Base-by-base conservation (phyloP, 495 filamentous ascomycete genomes). In the Aspergillus nidulans region DNA sequence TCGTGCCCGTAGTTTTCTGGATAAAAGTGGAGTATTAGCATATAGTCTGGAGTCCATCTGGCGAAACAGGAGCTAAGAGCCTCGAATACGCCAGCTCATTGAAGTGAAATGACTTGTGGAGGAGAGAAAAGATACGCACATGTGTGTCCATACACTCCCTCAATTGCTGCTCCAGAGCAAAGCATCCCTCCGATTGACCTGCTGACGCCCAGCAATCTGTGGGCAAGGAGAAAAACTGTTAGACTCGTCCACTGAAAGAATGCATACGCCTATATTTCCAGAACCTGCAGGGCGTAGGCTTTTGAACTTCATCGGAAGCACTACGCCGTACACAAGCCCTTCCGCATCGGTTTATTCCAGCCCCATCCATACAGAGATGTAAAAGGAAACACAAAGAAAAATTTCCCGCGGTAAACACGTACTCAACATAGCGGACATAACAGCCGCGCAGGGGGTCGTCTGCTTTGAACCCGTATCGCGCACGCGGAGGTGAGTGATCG, bases 161-260 rank as follows among this genome's bases (percentile, higher is more conserved):
- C 66, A 98, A 75, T 60, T 87, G 81, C 62, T 88, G 77, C 69
- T 97, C 94, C 44, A 97, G 68, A 24, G 78, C 82, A n/a, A 79
- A 80, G 63, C 94, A 98, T 20, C 88, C 91, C 36, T 84, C 77
- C 0, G 80, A 72, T 53, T 89, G 86, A 52, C 91, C 91, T 12
- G 87, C 77, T 1, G 92, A 96, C 2, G 94, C 94, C 94, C 94
- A 98, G 73, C 94, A 98, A 61, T 88, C 91, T 96, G 62, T n/a
- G n/a, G n/a, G n/a, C n/a, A 21, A 49, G 12, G 24, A 25, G 16
- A 16, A 23, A n/a, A 45, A 26, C 3, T 23, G 21, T 25, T 26
- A 45, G 42, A 3, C 6, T 45, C 18, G 2, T 23, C 12, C 15
- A 13, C 21, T 10, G 4, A 10, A n/a, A 9, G 8, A 43, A 41